Evolutionary conservation across 2,329 filamentous ascomycete species (phyloP).

Genomic region (Fusarium acutatum): DNA sequence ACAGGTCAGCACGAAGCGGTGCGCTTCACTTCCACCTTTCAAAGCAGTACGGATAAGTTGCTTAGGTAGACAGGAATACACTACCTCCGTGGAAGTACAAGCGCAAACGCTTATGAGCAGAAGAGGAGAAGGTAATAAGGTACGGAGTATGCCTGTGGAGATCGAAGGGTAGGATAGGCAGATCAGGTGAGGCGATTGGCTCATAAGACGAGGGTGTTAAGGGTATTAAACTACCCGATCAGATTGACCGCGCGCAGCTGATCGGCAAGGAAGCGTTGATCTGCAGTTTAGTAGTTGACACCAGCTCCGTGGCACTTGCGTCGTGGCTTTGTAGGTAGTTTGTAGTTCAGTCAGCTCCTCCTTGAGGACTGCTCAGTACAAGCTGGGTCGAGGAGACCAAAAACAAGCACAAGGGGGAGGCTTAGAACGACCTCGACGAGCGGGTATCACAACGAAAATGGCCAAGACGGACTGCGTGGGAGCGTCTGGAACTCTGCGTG

Average conservation of each 20-base stretch:
- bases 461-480: background rate
- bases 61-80: background rate
- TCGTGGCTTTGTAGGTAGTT: background rate
- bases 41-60: background rate
- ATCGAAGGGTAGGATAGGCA: constrained; percentile 12
- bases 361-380: background rate
- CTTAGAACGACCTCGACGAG: background rate
- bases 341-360: background rate
- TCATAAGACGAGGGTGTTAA: constrained; percentile 10
- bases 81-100: background rate
- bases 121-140: background rate
- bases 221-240: background rate
- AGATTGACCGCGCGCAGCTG: background rate
- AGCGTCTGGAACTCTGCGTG: background rate
- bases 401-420: background rate
- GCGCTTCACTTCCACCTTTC: background rate
- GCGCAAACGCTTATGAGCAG: background rate
- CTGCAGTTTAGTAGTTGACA: background rate
- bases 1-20: constrained; percentile 11
- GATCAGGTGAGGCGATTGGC: constrained; percentile 31
- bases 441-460: constrained; percentile 9
- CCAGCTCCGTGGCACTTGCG: background rate
- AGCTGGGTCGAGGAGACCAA: background rate
- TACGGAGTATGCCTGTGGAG: background rate
- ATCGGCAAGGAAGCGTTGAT: background rate